Base-by-base conservation (phyloP, 2,329 filamentous ascomycete genomes). In the Trichoderma oligosporum region DNA sequence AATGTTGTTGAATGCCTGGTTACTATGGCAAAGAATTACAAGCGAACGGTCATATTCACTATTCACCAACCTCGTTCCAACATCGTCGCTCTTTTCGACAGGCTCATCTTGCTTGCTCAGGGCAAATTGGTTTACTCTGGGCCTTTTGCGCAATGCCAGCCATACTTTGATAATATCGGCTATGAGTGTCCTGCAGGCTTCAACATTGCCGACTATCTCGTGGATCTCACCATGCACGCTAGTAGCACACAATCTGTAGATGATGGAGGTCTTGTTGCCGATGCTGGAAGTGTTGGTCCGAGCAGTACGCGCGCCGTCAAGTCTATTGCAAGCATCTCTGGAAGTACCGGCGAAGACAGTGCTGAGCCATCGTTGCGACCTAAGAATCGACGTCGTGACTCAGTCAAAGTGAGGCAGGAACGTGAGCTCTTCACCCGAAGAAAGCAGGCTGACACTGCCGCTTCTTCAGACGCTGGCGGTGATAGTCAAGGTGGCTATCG, bases 61-160 rank as follows among this genome's bases (percentile, higher is more conserved):
- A 99, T 99, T 62, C 94, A 99, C 71, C 94, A 99, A 68, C 94
- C 94, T 35, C 85, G 95, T 63, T 99, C 94, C 9, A 99, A 99
- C 72, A 99, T 99, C 67, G 94, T 97, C 20, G 94, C 94, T 8
- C 81, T 99, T 3, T 99, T 99, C 68, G 94, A 99, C 70, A 86
- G 93, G 56, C 80, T 99, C n/a, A 81, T 99, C 54, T 83, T 99
- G 12, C 79, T 99, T 41, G 94, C 94, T 2, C 87, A 91, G 63
- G 94, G 94, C 24, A 87, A 87, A 65, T 88, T 90, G 1, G 94
- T 99, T 7, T 99, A 95, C 71, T 97, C 94, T 3, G 94, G 94
- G 0, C 89, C 91, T 1, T 96, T 97, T 70, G 78, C 83, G 1
- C 86, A 86, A 62, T 99, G 94, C 69, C 94, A 99, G 70, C 78